phyloP scores from a whole-genome alignment of 345 rosid genomes.

The Lepidium sativum region DNA sequence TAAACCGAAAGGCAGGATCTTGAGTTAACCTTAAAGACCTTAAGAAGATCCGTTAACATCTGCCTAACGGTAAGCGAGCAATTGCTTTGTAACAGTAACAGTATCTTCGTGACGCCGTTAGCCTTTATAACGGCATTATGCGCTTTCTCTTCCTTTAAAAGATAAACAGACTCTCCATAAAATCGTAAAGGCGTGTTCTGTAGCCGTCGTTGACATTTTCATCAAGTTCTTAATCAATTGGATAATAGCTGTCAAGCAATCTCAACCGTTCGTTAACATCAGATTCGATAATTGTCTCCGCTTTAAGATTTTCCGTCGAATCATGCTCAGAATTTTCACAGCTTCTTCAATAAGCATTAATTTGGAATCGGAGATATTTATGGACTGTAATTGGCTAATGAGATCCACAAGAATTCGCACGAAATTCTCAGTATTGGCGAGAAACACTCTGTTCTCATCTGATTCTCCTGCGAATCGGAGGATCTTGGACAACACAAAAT shows the following conservation, averaged over 20 bases:
- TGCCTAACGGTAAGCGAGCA: constrained; percentile 65
- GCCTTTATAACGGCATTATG: constrained; percentile 45
- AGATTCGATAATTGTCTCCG: constrained; percentile 28
- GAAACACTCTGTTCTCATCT: constrained; percentile 47
- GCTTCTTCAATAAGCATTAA: constrained; percentile 36
- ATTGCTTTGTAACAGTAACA: constrained; percentile 80
- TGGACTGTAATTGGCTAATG: constrained; percentile 26
- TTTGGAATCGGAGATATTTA: background rate
- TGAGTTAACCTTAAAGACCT: constrained; percentile 52
- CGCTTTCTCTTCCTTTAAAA: constrained; percentile 54
- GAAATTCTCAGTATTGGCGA: constrained; percentile 52
- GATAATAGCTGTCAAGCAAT: constrained; percentile 37
- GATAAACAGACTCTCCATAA: constrained; percentile 69
- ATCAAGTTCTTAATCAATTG: constrained; percentile 44
- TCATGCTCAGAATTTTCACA: constrained; percentile 41
- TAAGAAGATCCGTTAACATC: constrained; percentile 69
- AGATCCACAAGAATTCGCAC: constrained; percentile 40
- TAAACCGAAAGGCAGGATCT: constrained; percentile 60
- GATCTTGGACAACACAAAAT: constrained; percentile 29
- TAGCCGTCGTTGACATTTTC: constrained; percentile 61
- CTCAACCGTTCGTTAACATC: constrained; percentile 28
- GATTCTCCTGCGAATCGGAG: constrained; percentile 41
- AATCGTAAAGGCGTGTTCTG: constrained; percentile 74
- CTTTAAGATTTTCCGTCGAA: constrained; percentile 28
- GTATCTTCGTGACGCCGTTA: constrained; percentile 61